Evolutionary conservation across 2,329 filamentous ascomycete genomes (phyloP), one percentile per base, ranked within the genome.

Genomic region (Alternaria metachromatica): DNA sequence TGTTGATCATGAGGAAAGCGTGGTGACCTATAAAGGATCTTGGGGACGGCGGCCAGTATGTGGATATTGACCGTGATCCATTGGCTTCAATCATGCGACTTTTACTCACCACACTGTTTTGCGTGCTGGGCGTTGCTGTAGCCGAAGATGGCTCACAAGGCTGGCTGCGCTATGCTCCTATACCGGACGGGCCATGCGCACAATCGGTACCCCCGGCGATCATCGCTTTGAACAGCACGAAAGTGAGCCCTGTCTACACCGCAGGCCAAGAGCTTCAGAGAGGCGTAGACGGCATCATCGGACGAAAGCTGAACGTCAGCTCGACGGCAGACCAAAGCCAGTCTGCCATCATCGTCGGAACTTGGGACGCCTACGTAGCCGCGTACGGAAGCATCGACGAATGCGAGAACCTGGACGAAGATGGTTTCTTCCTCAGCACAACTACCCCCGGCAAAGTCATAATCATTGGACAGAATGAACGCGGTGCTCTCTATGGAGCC

Each of bases 401-500:
- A 21, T 59, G 75, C 18, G 77, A 82, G 1, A 73, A 83, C 6
- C 81, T 89, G 13, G 78, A 82, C 30, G 81, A 84, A 12, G 88
- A 90, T 69, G 89, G 89, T 4, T 92, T 88, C 76, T 89, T 85
- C 81, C 82, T 92, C 28, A 84, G 79, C 66, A 85, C 81, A 6
- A 80, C 28, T n/a, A 53, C 80, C 6, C 81, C 80, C 9, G 70
- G 78, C 1, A 78, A 77, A 0, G 84, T 90, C 21, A 80, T 85
- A 37, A 91, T 92, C 54, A 72, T 91, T 1, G 89, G 89, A 0
- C 83, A 87, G 64, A 91, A 90, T 68, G 88, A 91, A 71, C 86
- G 89, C 0, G 90, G 89, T 12, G 87, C 88, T 5, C 83, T 92
- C 1, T 92, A 92, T 68, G 90, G 90, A 7, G 83, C 89, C 5